phyloP scores from a whole-genome alignment of 345 rosid genomes.

The Camelina hispida region DNA sequence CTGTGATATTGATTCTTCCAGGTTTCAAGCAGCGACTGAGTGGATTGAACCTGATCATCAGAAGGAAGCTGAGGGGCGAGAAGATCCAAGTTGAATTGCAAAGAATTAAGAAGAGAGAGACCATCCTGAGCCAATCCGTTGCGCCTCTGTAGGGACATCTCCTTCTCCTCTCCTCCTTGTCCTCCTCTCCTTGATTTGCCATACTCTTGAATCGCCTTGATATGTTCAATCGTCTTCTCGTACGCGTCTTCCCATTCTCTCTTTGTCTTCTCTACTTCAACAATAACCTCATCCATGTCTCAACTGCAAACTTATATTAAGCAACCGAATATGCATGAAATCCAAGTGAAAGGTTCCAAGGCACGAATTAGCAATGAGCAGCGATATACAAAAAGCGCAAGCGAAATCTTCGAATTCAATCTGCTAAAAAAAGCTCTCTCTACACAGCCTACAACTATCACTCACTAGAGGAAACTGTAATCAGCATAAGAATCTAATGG shows the following conservation, averaged over 20 bases:
- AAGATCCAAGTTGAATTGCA: conserved; percentile 81
- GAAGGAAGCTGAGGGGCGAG: conserved; percentile 85
- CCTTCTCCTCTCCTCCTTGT: conserved; percentile 49
- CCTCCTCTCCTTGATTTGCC: conserved; percentile 55
- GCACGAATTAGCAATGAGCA: not conserved
- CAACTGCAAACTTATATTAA: not conserved
- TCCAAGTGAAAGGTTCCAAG: not conserved
- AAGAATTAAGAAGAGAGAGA: conserved; percentile 72
- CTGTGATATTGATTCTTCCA: conserved; percentile 68
- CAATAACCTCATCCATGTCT: conserved; percentile 79
- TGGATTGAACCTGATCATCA: conserved; percentile 57
- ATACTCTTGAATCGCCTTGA: conserved; percentile 65
- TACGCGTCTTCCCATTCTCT: conserved; percentile 84
- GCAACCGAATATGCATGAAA: not conserved
- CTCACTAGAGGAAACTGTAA: not conserved
- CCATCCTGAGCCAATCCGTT: conserved; percentile 78
- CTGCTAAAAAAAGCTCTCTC: not conserved
- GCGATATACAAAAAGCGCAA: not conserved
- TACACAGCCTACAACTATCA: not conserved
- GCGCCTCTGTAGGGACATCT: conserved; percentile 71
- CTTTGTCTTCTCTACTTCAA: conserved; percentile 84
- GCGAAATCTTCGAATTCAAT: not conserved
- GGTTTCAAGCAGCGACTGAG: conserved; percentile 64
- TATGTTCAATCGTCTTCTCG: conserved; percentile 55
- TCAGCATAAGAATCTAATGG: not conserved